Conservation (phyloP, 2,329 filamentous ascomycete genomes). For the Paracamarosporium sp. region DNA sequence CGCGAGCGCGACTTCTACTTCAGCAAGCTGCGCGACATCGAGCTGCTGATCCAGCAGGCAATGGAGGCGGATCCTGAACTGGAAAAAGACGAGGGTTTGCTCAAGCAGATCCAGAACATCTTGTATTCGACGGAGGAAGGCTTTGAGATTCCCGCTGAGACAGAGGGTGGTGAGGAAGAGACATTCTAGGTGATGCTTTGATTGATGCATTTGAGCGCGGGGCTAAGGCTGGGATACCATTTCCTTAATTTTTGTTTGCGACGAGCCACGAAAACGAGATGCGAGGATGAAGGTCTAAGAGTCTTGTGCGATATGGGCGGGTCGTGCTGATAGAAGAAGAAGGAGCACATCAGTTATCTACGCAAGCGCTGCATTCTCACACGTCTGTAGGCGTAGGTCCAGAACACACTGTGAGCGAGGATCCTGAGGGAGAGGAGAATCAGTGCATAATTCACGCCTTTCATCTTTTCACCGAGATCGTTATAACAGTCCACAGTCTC, state of each 20-base stretch:
- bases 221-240: constrained; percentile 39
- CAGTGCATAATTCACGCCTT: constrained; percentile 7
- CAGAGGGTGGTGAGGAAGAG: constrained; percentile 79
- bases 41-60: constrained; percentile 89
- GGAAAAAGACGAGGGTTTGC: constrained; percentile 89
- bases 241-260: constrained; percentile 22
- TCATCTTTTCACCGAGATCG: no score
- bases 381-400: no score
- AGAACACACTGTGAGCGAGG: no score
- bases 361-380: not conserved
- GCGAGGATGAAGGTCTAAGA: not conserved
- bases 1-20: constrained; percentile 99
- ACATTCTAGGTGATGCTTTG: constrained; percentile 27
- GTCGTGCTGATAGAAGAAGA: not conserved
- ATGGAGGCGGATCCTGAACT: constrained; percentile 91
- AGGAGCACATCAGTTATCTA: not conserved
- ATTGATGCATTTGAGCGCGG: constrained; percentile 41
- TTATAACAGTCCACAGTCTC: no score
- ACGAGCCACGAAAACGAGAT: constrained; percentile 19
- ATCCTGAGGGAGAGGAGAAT: not conserved
- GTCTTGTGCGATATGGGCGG: not conserved
- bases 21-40: constrained; percentile 96
- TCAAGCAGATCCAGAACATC: constrained; percentile 96
- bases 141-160: constrained; percentile 88
- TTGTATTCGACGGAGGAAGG: constrained; percentile 89